Base-by-base conservation (phyloP, 1,284 basidiomycete genomes). In the Earliella scabrosa region DNA sequence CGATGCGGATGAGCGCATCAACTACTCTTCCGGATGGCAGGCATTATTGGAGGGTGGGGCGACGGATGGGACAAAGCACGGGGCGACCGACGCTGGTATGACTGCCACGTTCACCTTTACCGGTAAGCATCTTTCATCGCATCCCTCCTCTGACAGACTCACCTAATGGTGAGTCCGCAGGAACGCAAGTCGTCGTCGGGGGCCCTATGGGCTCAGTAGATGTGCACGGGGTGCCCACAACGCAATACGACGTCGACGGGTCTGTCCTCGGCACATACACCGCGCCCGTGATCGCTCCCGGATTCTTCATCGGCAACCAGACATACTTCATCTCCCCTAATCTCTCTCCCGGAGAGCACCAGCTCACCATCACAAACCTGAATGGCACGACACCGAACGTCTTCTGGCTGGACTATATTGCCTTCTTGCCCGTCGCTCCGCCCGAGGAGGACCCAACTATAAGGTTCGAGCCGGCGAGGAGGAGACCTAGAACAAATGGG, bases 381-480 rank as follows among this genome's bases (percentile, higher is more conserved):
- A 63, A 66, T 34, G 64, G 63, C 8, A 66, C 64, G 1, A 38
- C 27, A n/a, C 64, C 63, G 14, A 63, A 52, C 39, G 44, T 52
- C 4, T 56, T 52, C 31, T 64, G 62, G 64, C 56, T 66, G 23
- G 64, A 66, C 35, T 61, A 59, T n/a, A 50, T 65, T 24, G 29
- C 47, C 26, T 63, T 56, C 48, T 38, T 53, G 9, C 32, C 49
- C 27, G 24, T 38, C n/a, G n/a, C n/a, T n/a, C n/a, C n/a, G n/a
- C n/a, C n/a, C n/a, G n/a, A n/a, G n/a, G n/a, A n/a, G n/a, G n/a
- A n/a, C n/a, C n/a, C n/a, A n/a, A n/a, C n/a, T n/a, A n/a, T n/a
- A n/a, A n/a, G n/a, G n/a, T n/a, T n/a, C n/a, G n/a, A n/a, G n/a
- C n/a, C n/a, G n/a, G n/a, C n/a, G n/a, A n/a, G n/a, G n/a, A n/a